These are phyloP conservation scores for Boletus subcaerulescens DNA, from an alignment of 768 basidiomycete genomes.

Conservation along the genomic window DNA sequence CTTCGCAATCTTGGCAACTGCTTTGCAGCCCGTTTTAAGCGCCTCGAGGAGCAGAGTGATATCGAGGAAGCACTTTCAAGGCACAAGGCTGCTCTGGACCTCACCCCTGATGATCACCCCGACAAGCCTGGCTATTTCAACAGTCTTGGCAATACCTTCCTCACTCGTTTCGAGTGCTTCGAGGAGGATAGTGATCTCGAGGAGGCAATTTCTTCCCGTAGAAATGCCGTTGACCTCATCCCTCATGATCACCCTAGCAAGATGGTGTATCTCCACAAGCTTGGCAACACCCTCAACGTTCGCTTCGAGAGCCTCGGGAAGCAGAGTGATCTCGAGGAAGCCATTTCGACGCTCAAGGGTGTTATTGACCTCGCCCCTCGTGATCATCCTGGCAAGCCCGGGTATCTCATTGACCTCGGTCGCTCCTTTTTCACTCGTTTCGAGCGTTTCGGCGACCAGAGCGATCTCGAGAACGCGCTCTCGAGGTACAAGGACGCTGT, in stretches of 20 bases:
- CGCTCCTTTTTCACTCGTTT: too few relatives aligned
- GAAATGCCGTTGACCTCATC: not conserved
- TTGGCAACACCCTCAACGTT: not conserved
- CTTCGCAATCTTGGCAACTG: not conserved
- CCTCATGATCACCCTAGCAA: not conserved
- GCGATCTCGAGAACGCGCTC: too few relatives aligned
- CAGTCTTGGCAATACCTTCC: not conserved
- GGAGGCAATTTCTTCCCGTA: not conserved
- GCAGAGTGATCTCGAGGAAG: too few relatives aligned
- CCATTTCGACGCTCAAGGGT: not conserved
- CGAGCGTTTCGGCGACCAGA: too few relatives aligned
- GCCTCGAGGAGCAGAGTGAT: not conserved
- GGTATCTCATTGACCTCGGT: not conserved
- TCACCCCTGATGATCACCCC: not conserved
- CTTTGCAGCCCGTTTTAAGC: not conserved
- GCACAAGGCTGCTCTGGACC: not conserved
- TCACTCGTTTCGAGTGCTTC: not conserved
- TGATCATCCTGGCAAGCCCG: not conserved
- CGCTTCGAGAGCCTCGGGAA: not conserved
- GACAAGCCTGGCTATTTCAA: not conserved
- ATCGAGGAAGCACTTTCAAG: not conserved
- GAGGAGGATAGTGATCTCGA: not conserved
- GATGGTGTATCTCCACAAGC: not conserved
- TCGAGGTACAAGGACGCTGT: too few relatives aligned
- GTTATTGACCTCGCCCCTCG: not conserved